Evolutionary conservation across 345 rosid genomes (phyloP).

Genomic region (Mangifera indica): DNA sequence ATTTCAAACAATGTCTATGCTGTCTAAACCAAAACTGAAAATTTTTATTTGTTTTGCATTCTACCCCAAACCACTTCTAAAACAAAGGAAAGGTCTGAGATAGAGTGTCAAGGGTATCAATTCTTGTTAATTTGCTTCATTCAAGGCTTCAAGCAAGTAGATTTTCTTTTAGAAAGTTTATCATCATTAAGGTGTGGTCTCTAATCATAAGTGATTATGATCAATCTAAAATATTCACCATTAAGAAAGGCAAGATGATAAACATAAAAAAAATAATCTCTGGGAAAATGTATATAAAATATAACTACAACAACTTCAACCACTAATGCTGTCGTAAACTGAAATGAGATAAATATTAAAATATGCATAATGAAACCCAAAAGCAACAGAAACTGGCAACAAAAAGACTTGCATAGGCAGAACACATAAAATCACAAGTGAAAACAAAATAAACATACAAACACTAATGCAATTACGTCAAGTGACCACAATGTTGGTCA

Average conservation of each 20-base stretch:
- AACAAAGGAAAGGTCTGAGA: background rate
- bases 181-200: background rate
- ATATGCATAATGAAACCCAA: background rate
- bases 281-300: background rate
- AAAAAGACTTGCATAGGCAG: too few species aligned
- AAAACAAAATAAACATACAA: background rate
- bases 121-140: background rate
- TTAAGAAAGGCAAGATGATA: background rate
- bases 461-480: background rate
- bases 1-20: background rate
- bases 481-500: background rate
- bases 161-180: background rate
- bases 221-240: background rate
- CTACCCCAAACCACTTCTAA: background rate
- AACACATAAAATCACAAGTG: background rate
- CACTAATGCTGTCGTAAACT: background rate
- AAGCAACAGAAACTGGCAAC: background rate
- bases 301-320: background rate
- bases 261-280: background rate
- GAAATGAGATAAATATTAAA: background rate
- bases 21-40: background rate
- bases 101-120: background rate
- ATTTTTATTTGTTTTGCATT: background rate
- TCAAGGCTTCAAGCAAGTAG: conserved; percentile 4
- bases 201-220: background rate